phyloP scores from a whole-genome alignment of 2,329 filamentous ascomycete species.

The Xylariaceae sp. region DNA sequence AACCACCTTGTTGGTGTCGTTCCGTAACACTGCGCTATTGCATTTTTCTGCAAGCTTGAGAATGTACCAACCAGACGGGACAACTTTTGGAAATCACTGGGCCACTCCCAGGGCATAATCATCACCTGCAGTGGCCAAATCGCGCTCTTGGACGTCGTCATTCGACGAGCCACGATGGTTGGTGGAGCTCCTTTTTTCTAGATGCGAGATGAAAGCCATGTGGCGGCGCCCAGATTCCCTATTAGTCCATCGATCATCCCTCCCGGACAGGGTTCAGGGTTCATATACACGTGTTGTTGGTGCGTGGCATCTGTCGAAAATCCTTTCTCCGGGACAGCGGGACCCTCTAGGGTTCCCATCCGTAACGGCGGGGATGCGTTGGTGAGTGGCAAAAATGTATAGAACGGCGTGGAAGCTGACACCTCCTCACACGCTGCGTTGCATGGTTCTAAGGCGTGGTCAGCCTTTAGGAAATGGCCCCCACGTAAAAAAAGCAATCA shows the following conservation, averaged over 20 bases:
- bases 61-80: slow-evolving; percentile 15
- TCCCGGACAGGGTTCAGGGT: background rate
- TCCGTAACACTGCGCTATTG: slow-evolving; percentile 8
- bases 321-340: slow-evolving; percentile 97
- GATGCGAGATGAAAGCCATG: slow-evolving; percentile 56
- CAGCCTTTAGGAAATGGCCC: background rate
- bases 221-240: background rate
- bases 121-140: slow-evolving; percentile 87
- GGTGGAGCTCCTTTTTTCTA: slow-evolving; percentile 35
- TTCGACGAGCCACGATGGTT: no score
- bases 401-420: background rate
- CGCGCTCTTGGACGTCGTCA: slow-evolving; percentile 60
- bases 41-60: slow-evolving; percentile 14
- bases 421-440: no score
- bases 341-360: slow-evolving; percentile 36
- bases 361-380: background rate
- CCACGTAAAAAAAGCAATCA: background rate
- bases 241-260: background rate
- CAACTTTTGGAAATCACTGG: slow-evolving; percentile 62
- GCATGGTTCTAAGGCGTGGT: no score
- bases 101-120: slow-evolving; percentile 94
- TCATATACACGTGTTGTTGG: background rate
- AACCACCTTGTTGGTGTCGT: background rate
- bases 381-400: background rate
- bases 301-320: slow-evolving; percentile 37